Evolutionary conservation across 768 basidiomycete genomes (phyloP).

Genomic region (Termitomyces sp.): DNA sequence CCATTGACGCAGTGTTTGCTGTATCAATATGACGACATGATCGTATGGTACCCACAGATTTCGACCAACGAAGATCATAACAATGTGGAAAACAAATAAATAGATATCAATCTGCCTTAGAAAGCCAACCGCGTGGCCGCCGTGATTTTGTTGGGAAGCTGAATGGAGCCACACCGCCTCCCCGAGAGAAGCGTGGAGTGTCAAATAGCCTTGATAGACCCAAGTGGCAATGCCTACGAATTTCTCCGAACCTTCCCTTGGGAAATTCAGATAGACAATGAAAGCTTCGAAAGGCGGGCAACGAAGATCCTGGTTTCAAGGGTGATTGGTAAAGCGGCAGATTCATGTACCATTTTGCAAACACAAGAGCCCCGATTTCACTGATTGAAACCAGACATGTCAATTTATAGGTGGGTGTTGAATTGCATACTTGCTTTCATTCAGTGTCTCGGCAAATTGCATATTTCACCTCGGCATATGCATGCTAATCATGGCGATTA

Average conservation of each 20-base stretch:
- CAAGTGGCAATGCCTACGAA: background rate
- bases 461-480: no score
- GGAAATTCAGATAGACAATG: background rate
- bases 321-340: background rate
- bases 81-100: background rate
- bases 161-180: background rate
- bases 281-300: background rate
- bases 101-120: background rate
- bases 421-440: background rate
- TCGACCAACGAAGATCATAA: background rate
- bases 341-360: background rate
- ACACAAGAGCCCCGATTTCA: background rate
- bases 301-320: background rate
- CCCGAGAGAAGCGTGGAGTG: background rate
- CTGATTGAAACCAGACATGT: background rate
- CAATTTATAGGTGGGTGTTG: background rate
- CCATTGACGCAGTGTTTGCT: background rate
- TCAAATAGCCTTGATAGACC: background rate
- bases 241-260: background rate
- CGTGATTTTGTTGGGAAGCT: background rate
- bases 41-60: background rate
- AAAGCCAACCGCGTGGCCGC: background rate
- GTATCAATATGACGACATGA: background rate
- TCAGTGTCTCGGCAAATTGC: background rate
- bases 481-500: background rate